Conservation (phyloP, 176 grass and related monocot genomes). For the Juncus inflexus region DNA sequence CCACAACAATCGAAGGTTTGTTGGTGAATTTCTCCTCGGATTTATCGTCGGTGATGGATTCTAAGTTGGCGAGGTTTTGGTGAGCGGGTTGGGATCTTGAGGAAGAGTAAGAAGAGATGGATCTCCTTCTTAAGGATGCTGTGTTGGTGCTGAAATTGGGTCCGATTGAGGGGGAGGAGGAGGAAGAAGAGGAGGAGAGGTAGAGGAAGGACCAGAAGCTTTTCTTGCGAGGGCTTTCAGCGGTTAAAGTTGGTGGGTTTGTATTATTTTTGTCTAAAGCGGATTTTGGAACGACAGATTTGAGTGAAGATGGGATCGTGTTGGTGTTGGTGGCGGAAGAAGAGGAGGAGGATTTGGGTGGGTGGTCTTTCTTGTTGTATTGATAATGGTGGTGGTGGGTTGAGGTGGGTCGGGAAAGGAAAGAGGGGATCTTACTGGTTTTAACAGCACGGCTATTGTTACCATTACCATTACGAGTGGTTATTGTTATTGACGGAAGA, state of each 20-base stretch:
- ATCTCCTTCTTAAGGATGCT: constrained; percentile 32
- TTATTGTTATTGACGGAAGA: constrained; percentile 5
- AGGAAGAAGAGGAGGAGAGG: constrained; percentile 43
- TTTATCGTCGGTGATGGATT: constrained; percentile 31
- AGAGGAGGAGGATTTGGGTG: neutral
- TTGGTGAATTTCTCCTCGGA: constrained; percentile 1
- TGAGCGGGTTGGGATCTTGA: neutral
- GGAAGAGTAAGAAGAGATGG: constrained; percentile 32
- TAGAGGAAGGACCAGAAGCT: constrained; percentile 99
- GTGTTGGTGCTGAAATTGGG: constrained; percentile 4
- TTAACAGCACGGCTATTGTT: neutral
- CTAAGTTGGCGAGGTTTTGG: neutral
- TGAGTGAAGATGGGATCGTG: constrained; percentile 32
- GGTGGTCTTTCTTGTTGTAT: neutral
- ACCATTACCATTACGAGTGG: constrained; percentile 1
- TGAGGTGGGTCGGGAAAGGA: constrained; percentile 7
- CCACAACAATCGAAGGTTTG: constrained; percentile 6
- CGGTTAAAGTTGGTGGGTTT: constrained; percentile 23
- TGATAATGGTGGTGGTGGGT: neutral
- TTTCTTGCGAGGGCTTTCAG: constrained; percentile 84
- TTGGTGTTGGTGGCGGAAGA: constrained; percentile 5
- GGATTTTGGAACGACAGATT: constrained; percentile 71
- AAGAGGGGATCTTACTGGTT: constrained; percentile 8
- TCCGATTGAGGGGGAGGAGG: constrained; percentile 37
- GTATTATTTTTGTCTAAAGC: constrained; percentile 22